Base-by-base conservation (phyloP, 1,284 basidiomycete genomes). In the Malassezia japonica region DNA sequence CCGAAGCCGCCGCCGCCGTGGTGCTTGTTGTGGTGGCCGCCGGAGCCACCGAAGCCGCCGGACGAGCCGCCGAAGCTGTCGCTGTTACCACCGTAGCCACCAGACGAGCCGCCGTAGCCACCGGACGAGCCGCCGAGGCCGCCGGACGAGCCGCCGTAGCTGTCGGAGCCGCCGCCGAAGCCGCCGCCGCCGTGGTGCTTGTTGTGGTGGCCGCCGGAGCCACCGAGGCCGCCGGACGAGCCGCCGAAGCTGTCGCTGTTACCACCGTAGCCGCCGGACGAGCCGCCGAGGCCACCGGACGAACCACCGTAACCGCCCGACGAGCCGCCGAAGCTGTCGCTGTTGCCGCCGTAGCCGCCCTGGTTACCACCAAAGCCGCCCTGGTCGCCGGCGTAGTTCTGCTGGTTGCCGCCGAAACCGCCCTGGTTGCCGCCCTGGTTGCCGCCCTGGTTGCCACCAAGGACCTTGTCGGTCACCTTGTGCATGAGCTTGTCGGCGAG, bases 1-100 rank as follows among this genome's bases (percentile, higher is more conserved):
- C 56, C 51, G 13, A 49, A 51, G 28, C 55, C 56, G 33, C 46
- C 49, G 20, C 47, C 46, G 6, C 47, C 53, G n/a, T n/a, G n/a
- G n/a, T n/a, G n/a, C n/a, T n/a, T n/a, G n/a, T n/a, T n/a, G n/a
- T n/a, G n/a, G n/a, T n/a, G n/a, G n/a, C n/a, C n/a, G n/a, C n/a
- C n/a, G n/a, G n/a, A n/a, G n/a, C n/a, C n/a, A n/a, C n/a, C n/a
- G n/a, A 9, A n/a, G n/a, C n/a, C n/a, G n/a, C n/a, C n/a, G n/a
- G n/a, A n/a, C 37, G 33, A 12, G 16, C 16, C 21, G 21, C 32
- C 50, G 0, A 45, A 46, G 20, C 55, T 48, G 10, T 35, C 18
- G 34, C 10, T 36, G 33, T n/a, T 21, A 24, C 16, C 27, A 28
- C 41, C 41, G 15, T 28, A 43, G 29, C 41, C 41, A 18, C 41